Evolutionary conservation across 768 basidiomycete species (phyloP).

Genomic region (Lentinula raphanica): DNA sequence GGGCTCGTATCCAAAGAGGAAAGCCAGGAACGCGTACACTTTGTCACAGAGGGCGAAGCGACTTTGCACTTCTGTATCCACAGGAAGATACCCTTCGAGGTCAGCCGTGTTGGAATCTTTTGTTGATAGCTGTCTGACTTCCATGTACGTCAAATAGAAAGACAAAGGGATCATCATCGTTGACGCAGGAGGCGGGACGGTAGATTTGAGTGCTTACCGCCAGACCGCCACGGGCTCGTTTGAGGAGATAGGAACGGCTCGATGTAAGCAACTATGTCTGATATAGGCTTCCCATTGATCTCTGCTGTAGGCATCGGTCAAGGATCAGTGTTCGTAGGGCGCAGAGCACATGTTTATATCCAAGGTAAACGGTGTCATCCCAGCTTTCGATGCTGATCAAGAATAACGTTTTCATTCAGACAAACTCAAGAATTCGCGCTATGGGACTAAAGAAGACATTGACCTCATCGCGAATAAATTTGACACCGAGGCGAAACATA

Average conservation of each 20-base stretch:
- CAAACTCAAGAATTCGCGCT: neutral
- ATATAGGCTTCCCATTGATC: neutral
- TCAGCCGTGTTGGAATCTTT: conserved; percentile 10
- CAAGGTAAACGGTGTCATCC: neutral
- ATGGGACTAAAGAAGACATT: conserved; percentile 26
- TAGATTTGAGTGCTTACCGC: conserved; percentile 38
- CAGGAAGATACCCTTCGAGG: conserved; percentile 19
- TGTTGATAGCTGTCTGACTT: neutral
- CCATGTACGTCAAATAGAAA: conserved; percentile 8
- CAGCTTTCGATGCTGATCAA: neutral
- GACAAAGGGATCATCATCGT: conserved; percentile 33
- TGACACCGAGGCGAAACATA: conserved; percentile 35
- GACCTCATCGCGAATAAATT: conserved; percentile 31
- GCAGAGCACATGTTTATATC: neutral
- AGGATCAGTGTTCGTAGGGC: neutral
- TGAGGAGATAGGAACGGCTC: conserved; percentile 31
- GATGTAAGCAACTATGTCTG: conserved; percentile 19
- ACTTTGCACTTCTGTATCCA: conserved; percentile 53
- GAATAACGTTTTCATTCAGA: conserved; percentile 10
- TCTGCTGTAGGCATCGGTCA: conserved; percentile 2
- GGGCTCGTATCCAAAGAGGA: conserved; percentile 41
- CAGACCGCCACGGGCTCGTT: conserved; percentile 20
- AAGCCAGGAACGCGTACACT: conserved; percentile 40
- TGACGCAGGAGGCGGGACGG: conserved; percentile 46
- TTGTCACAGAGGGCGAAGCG: conserved; percentile 62